phyloP scores from a whole-genome alignment of 768 basidiomycete species.

The Kwoniella sp. region DNA sequence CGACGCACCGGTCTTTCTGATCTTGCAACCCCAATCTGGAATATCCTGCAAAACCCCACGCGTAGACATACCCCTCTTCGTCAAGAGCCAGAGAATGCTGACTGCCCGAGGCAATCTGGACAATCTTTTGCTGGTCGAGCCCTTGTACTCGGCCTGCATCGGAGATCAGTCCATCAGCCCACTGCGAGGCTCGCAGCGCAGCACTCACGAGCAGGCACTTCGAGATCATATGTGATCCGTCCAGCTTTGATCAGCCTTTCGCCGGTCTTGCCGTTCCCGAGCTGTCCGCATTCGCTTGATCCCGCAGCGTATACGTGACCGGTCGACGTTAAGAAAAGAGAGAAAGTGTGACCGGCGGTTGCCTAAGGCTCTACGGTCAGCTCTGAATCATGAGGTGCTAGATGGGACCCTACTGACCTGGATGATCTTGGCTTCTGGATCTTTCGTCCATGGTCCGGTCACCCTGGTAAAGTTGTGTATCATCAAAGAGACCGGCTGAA shows the following conservation, averaged over 20 bases:
- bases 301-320: constrained; percentile 86
- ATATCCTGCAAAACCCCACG: constrained; percentile 55
- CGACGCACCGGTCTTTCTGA: constrained; percentile 56
- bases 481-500: constrained; percentile 15
- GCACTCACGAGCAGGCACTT: constrained; percentile 47
- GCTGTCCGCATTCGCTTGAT: constrained; percentile 84
- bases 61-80: constrained; percentile 53
- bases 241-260: constrained; percentile 82
- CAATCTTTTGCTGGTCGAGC: constrained; percentile 70
- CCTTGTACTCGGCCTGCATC: constrained; percentile 62
- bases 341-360: constrained; percentile 78
- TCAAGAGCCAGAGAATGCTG: constrained; percentile 84
- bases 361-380: constrained; percentile 53
- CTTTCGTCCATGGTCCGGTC: constrained; percentile 39
- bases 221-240: constrained; percentile 75
- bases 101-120: constrained; percentile 75
- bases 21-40: constrained; percentile 75
- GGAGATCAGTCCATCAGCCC: background rate
- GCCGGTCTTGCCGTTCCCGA: constrained; percentile 90
- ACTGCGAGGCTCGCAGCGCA: background rate
- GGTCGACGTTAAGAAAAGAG: constrained; percentile 71
- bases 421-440: constrained; percentile 35
- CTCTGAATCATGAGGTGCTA: background rate
- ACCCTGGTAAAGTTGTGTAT: constrained; percentile 34
- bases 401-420: constrained; percentile 23